These are phyloP conservation scores for Cryptococcus neoformans DNA, from an alignment of 1,284 basidiomycete genomes.

Conservation along the genomic window DNA sequence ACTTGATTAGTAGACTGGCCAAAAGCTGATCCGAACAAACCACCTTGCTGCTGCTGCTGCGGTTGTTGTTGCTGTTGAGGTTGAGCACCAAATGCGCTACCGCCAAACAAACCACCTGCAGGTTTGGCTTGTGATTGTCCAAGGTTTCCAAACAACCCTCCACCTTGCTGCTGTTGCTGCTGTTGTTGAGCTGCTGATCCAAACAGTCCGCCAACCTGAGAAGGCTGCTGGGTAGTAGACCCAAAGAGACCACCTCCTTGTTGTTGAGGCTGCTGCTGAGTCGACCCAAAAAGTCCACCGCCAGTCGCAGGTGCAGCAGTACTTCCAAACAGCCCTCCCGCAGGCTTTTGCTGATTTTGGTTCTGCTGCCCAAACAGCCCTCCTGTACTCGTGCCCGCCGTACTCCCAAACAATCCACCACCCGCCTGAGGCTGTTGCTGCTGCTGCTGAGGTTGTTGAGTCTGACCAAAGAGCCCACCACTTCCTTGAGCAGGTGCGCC, in stretches of 20 bases:
- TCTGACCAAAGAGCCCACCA: neutral
- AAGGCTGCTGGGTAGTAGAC: neutral
- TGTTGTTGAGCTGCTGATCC: conserved; percentile 7
- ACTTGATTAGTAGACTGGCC: neutral
- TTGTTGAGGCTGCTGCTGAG: conserved; percentile 6
- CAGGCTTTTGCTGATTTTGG: neutral
- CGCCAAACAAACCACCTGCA: conserved; percentile 6
- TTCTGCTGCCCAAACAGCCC: too few relatives aligned
- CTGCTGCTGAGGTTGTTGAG: conserved; percentile 10
- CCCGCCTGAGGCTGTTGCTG: neutral
- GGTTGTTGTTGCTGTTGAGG: conserved; percentile 5
- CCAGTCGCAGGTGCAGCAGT: neutral
- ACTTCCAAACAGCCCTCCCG: neutral
- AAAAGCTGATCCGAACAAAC: conserved; percentile 4
- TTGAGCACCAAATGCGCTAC: conserved; percentile 3
- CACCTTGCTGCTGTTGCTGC: conserved; percentile 4
- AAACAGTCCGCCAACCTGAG: conserved; percentile 5
- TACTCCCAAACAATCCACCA: too few relatives aligned
- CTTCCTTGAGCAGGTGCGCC: neutral
- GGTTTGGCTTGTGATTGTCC: conserved; percentile 9
- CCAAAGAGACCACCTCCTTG: conserved; percentile 39
- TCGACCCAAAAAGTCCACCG: conserved; percentile 6
- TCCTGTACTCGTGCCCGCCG: too few relatives aligned
- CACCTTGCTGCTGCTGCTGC: conserved; percentile 9
- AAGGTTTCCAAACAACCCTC: conserved; percentile 5